Evolutionary conservation across 305 asterid genomes (phyloP).

Genomic region (Coffea humblotiana): DNA sequence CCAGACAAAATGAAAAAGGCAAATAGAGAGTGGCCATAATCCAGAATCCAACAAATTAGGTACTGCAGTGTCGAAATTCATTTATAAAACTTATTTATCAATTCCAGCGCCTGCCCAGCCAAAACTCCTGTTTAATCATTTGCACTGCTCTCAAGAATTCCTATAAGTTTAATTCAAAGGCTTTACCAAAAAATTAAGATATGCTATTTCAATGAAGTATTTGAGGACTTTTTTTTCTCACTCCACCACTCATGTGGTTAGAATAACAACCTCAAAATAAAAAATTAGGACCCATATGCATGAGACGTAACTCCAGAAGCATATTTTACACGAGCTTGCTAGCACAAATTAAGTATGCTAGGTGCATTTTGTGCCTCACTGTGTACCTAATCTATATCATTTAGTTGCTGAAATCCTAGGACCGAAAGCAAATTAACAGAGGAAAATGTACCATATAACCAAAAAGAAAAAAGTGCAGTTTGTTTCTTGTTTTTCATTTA

Average conservation of each 20-base stretch:
- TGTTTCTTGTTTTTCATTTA: background rate
- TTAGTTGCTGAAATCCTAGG: background rate
- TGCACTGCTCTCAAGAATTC: background rate
- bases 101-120: background rate
- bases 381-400: background rate
- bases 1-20: background rate
- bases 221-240: background rate
- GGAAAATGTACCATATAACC: background rate
- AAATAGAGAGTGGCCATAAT: background rate
- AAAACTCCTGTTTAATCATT: background rate
- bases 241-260: background rate
- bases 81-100: background rate
- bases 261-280: background rate
- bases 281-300: background rate
- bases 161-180: background rate
- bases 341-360: background rate
- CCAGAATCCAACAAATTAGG: background rate
- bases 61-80: background rate
- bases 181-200: background rate
- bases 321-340: background rate
- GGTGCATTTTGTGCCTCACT: background rate
- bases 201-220: background rate
- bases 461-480: background rate
- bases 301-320: background rate
- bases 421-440: background rate